Conservation (phyloP, 371 early-diverging fungal species). For the Smittium culicis region DNA sequence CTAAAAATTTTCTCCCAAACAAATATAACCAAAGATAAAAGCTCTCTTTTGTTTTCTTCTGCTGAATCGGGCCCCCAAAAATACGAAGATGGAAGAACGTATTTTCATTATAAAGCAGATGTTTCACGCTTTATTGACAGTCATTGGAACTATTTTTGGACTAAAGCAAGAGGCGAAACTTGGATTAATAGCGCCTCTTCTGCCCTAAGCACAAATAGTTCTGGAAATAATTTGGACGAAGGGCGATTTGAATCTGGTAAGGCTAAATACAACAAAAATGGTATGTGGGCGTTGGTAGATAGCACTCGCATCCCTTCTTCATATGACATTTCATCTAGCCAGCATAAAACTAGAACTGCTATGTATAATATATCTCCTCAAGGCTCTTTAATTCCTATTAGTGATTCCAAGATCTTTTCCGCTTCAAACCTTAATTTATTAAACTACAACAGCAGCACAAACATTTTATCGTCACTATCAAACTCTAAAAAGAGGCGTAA, state of each 20-base stretch:
- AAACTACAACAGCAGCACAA: too few species aligned
- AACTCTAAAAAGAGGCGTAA: too few species aligned
- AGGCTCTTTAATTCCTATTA: slow-evolving; percentile 21
- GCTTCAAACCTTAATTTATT: too few species aligned
- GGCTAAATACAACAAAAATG: slow-evolving; percentile 36
- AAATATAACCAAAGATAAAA: too few species aligned
- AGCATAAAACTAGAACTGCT: slow-evolving; percentile 29
- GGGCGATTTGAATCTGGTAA: slow-evolving; percentile 43
- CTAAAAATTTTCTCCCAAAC: too few species aligned
- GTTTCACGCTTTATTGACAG: slow-evolving; percentile 40
- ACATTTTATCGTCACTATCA: too few species aligned
- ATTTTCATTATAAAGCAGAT: slow-evolving; percentile 39
- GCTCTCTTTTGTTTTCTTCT: too few species aligned
- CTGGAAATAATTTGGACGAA: slow-evolving; percentile 31
- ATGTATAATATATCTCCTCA: slow-evolving; percentile 33
- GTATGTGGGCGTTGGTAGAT: slow-evolving; percentile 37
- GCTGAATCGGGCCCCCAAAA: too few species aligned
- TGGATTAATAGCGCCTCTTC: slow-evolving; percentile 40
- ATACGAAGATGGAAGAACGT: slow-evolving; percentile 34
- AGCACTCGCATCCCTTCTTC: slow-evolving; percentile 33
- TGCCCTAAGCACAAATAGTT: slow-evolving; percentile 36
- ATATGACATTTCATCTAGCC: slow-evolving; percentile 31
- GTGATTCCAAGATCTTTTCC: too few species aligned
- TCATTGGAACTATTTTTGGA: slow-evolving; percentile 48
- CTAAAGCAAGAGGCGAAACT: slow-evolving; percentile 33